phyloP scores from a whole-genome alignment of 148 eudicot genomes.

The Nepenthes gracilis region DNA sequence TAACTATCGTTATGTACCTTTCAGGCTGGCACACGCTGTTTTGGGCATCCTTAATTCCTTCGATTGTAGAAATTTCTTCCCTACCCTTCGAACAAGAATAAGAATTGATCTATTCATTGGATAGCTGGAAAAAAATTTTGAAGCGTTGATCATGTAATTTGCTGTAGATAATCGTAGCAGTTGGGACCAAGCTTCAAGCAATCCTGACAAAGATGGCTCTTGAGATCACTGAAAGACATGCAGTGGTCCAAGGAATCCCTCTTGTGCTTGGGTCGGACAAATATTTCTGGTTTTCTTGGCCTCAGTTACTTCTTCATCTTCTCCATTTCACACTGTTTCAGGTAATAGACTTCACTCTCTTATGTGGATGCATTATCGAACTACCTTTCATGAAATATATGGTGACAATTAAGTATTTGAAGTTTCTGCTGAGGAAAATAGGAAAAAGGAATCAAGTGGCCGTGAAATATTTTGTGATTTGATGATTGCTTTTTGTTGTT shows the following conservation, averaged over 20 bases:
- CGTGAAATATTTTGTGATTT: too few species aligned
- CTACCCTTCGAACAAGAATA: too few species aligned
- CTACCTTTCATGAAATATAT: not conserved
- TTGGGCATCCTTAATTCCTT: slow-evolving; percentile 73
- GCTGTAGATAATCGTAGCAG: slow-evolving; percentile 69
- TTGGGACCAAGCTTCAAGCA: slow-evolving; percentile 91
- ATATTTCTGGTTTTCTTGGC: slow-evolving; percentile 78
- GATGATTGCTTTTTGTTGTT: too few species aligned
- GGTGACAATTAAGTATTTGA: not conserved
- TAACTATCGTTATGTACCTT: not conserved
- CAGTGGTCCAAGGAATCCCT: slow-evolving; percentile 92
- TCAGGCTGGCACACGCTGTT: slow-evolving; percentile 68
- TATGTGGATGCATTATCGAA: not conserved
- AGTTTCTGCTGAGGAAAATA: too few species aligned
- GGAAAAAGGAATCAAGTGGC: too few species aligned
- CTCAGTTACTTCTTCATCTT: slow-evolving; percentile 66
- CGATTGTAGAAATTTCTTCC: slow-evolving; percentile 37
- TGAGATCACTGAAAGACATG: slow-evolving; percentile 72
- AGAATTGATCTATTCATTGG: not conserved
- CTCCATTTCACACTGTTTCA: slow-evolving; percentile 79
- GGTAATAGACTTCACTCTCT: slow-evolving; percentile 24
- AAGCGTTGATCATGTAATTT: not conserved
- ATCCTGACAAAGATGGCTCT: slow-evolving; percentile 75
- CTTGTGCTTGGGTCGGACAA: slow-evolving; percentile 81
- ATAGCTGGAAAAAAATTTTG: not conserved